Evolutionary conservation across 2,329 filamentous ascomycete species (phyloP), one percentile per base, ranked within the genome.

Genomic region (Atkinsonella hypoxylon): DNA sequence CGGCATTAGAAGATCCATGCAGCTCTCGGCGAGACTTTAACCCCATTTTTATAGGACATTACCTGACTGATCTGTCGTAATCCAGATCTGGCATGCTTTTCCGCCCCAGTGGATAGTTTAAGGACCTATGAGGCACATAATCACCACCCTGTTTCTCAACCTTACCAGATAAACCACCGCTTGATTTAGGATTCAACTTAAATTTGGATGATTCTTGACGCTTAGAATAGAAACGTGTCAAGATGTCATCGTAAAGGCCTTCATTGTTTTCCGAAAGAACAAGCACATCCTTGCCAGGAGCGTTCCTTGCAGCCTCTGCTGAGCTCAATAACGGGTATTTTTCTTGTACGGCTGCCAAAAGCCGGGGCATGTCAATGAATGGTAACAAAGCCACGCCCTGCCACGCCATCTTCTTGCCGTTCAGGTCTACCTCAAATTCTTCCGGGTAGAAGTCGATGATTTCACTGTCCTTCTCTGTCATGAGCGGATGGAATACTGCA

Each of bases 351-450:
- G 91, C 91, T 17, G 77, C 75, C 9, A 98, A 73, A 17, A 98
- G 72, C 49, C 90, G 82, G 48, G 84, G 82, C 75, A 95, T 93
- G 60, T 98, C 90, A 60, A 98, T 98, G 66, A 97, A 98, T 0
- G 93, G 93, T 34, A 98, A 76, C 18, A 98, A 73, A 2, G 89
- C 89, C 49, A 98, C 85, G 56, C 93, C 93, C 66, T 97, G 91
- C 93, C 94, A 98, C 0, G 89, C 89, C 70, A 96, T 94, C 65
- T 97, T 98, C 73, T 97, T 97, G 50, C 93, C 93, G 58, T 98
- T 98, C 41, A 97, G 71, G 66, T 98, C 93, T 49, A 97, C 79
- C 15, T 86, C 82, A 59, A 98, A 98, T 22, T 95, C 88, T 62
- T 90, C 86, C 0, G 94, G 94, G 61, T 98, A 98, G 66, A 98